Base-by-base conservation (phyloP, 495 filamentous ascomycete species). In the Penicillium parvum region DNA sequence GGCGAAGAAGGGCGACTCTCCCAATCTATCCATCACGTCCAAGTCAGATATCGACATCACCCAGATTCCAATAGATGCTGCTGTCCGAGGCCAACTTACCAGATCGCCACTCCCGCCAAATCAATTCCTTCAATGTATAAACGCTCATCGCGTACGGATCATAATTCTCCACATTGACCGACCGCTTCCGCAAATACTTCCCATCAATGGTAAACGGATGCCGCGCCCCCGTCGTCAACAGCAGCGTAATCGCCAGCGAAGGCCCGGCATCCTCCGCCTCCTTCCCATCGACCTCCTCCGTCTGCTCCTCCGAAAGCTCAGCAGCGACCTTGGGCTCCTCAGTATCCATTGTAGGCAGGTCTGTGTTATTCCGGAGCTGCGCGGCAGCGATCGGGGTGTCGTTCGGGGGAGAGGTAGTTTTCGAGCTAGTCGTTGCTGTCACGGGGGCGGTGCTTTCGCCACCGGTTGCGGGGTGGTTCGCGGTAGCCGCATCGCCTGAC, bases 81-180 rank as follows among this genome's bases (percentile, higher is more conserved):
- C 21, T n/a, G 16, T 26, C 6, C 14, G 37, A 17, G 25, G n/a
- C 2, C n/a, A 27, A 38, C 64, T 62, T 63, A 82, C 79, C 79
- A 50, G 82, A 80, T 51, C 86, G 75, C 90, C 90, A 96, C 53
- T 94, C 90, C 53, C 86, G 69, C 74, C 89, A 78, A 47, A 96
- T 94, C 62, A 95, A 66, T 58, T 96, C 89, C 64, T 96, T 96
- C 38, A 96, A 59, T 6, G 85, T 91, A 57, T 96, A 95, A 10
- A 94, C 81, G 53, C 84, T 92, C 65, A 95, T 88, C 55, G 82
- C 82, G 55, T 86, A 87, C 2, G 90, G 90, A 58, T 96, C 88
- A 55, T 83, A 72, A 18, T 79, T 84, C 26, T 86, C 83, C 1
- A 90, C 78, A 22, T 72, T 77, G 11, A 94, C 82, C 38, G 83